These are phyloP conservation scores for Aspergillus versicolor DNA, from an alignment of 2,329 filamentous ascomycete species.

Conservation along the genomic window DNA sequence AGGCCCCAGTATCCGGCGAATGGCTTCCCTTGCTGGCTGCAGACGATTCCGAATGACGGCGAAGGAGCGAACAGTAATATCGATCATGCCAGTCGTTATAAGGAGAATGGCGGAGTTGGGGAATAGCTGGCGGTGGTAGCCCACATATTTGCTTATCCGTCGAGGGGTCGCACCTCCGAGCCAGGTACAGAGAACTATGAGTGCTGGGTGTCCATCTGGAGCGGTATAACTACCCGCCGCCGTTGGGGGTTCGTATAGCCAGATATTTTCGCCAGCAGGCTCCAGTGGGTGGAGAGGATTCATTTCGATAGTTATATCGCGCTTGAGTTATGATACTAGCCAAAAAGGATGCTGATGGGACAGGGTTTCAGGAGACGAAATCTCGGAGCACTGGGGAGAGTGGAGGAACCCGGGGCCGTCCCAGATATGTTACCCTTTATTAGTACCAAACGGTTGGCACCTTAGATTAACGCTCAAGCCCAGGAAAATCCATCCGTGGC, in stretches of 20 bases:
- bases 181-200: constrained; percentile 29
- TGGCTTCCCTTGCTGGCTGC: constrained; percentile 18
- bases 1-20: constrained; percentile 15
- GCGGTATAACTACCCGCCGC: neutral
- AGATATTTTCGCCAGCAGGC: constrained; percentile 12
- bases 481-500: neutral
- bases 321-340: neutral
- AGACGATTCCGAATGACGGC: constrained; percentile 18
- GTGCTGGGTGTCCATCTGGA: constrained; percentile 9
- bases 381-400: neutral
- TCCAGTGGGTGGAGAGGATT: constrained; percentile 15
- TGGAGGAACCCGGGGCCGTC: no score
- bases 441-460: neutral
- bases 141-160: constrained; percentile 27
- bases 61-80: constrained; percentile 19
- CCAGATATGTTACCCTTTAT: no score
- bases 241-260: constrained; percentile 14
- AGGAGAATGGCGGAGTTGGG: constrained; percentile 23
- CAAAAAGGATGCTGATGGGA: neutral
- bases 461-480: neutral
- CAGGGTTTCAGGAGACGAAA: neutral
- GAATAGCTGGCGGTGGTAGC: constrained; percentile 20
- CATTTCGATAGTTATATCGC: neutral
- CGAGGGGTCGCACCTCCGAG: constrained; percentile 27
- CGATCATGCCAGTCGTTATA: constrained; percentile 20